Conservation (phyloP, 306 rosid species). For the Inga leiocalycina region DNA sequence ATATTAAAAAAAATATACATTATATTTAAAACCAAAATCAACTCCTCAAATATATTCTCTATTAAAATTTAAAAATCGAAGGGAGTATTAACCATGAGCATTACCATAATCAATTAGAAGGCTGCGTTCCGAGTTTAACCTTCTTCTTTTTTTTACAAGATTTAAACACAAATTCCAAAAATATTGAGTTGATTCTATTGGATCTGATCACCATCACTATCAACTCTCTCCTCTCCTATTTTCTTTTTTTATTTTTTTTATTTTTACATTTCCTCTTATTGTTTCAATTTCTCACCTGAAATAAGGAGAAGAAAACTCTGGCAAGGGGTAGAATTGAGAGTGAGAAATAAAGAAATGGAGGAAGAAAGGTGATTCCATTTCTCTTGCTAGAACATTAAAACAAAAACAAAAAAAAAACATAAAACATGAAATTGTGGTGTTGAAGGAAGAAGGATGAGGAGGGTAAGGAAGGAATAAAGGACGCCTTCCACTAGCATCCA, state of each 20-base stretch:
- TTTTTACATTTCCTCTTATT: background rate
- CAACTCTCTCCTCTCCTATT: background rate
- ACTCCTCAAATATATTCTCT: too few species aligned
- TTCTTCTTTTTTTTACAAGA: too few species aligned
- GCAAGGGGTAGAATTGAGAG: background rate
- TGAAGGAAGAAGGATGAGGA: constrained; percentile 24
- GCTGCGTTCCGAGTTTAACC: too few species aligned
- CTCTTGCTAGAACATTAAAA: background rate
- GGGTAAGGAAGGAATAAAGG: constrained; percentile 64
- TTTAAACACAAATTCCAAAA: too few species aligned
- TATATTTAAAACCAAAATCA: too few species aligned
- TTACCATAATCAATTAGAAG: too few species aligned
- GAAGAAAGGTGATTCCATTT: background rate
- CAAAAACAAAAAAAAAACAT: background rate
- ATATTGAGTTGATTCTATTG: background rate
- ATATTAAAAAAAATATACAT: too few species aligned
- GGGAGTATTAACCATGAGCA: too few species aligned
- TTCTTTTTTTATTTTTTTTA: too few species aligned
- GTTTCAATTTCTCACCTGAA: background rate
- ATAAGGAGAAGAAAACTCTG: background rate
- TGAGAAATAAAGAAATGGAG: background rate
- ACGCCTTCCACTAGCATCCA: constrained; percentile 45
- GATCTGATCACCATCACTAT: background rate
- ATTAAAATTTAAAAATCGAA: too few species aligned
- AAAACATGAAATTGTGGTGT: background rate